Base-by-base conservation (phyloP, 106 monocot genomes). In the Apostasia shenzhenica region DNA sequence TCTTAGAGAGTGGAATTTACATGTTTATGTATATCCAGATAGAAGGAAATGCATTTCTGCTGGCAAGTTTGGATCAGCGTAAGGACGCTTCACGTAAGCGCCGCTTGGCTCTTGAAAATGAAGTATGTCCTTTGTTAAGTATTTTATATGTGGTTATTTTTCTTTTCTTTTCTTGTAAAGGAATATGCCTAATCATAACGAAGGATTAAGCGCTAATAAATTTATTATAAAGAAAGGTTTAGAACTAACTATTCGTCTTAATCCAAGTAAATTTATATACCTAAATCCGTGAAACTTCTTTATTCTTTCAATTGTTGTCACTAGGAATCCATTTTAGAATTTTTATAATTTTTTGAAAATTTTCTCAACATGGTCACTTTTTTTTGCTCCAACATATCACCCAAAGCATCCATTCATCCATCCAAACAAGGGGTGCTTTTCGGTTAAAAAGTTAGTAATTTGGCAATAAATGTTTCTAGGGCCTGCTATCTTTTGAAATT, bases 61-160 rank as follows among this genome's bases (percentile, higher is more conserved):
- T 82, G 59, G 78, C 48, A 70, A 92, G 71, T 73, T 57, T 97
- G 72, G 92, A 81, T 72, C 76, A 44, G 68, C 61, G 85, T 70
- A 97, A 92, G 62, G 69, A 89, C 73, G 68, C 60, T 65, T 64
- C 92, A 65, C 75, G 67, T 63, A 77, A 89, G 11, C 82, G 76
- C 14, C 89, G 84, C 41, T 60, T 78, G 66, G 81, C 84, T 60
- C 89, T 97, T 55, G 86, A 92, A 66, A 71, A 83, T 85, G 97
- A 97, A 64, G 92, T 89, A 89, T 66, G 86, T 75, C 5, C 46
- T 52, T 45, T 8, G 2, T 39, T 11, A 1, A 8, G 46, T 45
- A 51, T 42, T 39, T 55, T 46, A 48, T n/a, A 50, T 47, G 45
- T 58, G 53, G 9, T 2, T 13, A 49, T 14, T 46, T 49, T 71